Conservation (phyloP, 306 rosid species). For the Argentina anserina region DNA sequence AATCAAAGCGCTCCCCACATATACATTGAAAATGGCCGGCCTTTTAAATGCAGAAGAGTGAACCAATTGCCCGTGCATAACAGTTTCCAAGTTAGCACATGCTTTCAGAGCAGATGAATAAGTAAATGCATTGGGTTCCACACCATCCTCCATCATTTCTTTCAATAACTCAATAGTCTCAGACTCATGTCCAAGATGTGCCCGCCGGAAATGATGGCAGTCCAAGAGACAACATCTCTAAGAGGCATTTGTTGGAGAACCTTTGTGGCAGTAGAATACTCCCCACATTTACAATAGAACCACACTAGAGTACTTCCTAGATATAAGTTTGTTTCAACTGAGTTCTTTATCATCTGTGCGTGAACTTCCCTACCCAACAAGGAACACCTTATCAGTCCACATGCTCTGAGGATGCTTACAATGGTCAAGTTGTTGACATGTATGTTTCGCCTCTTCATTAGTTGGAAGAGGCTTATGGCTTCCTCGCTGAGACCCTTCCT, state of each 20-base stretch:
- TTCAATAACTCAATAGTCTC: conserved; percentile 72
- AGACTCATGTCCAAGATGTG: conserved; percentile 56
- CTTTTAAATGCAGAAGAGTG: conserved; percentile 80
- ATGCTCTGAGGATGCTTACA: conserved; percentile 71
- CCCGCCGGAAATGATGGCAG: conserved; percentile 90
- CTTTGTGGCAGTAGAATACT: conserved; percentile 52
- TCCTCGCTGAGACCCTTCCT: conserved; percentile 71
- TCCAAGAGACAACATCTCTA: conserved; percentile 87
- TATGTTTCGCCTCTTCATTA: conserved; percentile 58
- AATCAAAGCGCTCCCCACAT: conserved; percentile 78
- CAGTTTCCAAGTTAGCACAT: conserved; percentile 60
- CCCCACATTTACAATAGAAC: conserved; percentile 84
- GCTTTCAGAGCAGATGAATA: conserved; percentile 83
- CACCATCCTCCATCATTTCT: conserved; percentile 78
- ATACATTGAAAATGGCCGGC: conserved; percentile 63
- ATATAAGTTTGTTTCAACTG: conserved; percentile 38
- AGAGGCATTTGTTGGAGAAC: conserved; percentile 71
- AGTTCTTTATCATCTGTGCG: conserved; percentile 56
- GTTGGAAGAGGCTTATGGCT: conserved; percentile 60
- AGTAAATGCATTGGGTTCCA: conserved; percentile 73
- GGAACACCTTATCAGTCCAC: conserved; percentile 57
- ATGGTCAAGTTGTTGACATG: conserved; percentile 57
- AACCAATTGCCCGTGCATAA: conserved; percentile 55
- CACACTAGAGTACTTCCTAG: conserved; percentile 80
- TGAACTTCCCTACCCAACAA: conserved; percentile 76